These are phyloP conservation scores for Glarea lozoyensis DNA, from an alignment of 495 filamentous ascomycete genomes.

Conservation along the genomic window DNA sequence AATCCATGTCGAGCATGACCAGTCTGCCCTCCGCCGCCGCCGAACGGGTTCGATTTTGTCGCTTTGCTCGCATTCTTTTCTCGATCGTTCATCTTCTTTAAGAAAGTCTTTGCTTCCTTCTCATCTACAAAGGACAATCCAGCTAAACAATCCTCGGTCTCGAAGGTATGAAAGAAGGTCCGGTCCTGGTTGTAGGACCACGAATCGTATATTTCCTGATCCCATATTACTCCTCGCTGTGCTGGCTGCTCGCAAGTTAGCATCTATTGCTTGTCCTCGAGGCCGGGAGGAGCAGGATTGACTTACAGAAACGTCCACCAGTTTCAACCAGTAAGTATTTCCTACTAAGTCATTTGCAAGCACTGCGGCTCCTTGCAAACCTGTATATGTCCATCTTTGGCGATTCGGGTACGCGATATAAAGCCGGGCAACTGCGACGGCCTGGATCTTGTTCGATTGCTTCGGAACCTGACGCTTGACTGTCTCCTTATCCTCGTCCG, in stretches of 20 bases:
- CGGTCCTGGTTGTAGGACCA: slow-evolving; percentile 94
- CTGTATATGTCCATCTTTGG: slow-evolving; percentile 87
- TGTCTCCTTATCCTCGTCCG: slow-evolving; percentile 83
- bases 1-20: slow-evolving; percentile 30
- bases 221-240: slow-evolving; percentile 89
- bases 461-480: slow-evolving; percentile 89
- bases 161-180: slow-evolving; percentile 94
- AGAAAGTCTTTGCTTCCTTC: slow-evolving; percentile 90
- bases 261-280: slow-evolving; percentile 2
- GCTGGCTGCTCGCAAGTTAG: slow-evolving; percentile 48
- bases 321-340: slow-evolving; percentile 92
- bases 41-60: slow-evolving; percentile 70
- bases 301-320: slow-evolving; percentile 92
- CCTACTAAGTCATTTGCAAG: slow-evolving; percentile 90
- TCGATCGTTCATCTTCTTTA: slow-evolving; percentile 88
- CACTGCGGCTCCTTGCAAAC: slow-evolving; percentile 87
- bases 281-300: background rate
- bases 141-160: slow-evolving; percentile 82
- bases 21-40: slow-evolving; percentile 43
- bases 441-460: slow-evolving; percentile 88
- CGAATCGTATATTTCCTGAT: slow-evolving; percentile 92
- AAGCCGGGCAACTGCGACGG: slow-evolving; percentile 85
- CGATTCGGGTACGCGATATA: slow-evolving; percentile 87
- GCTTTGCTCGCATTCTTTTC: slow-evolving; percentile 89
- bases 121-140: slow-evolving; percentile 89